Evolutionary conservation across 2,329 filamentous ascomycete species (phyloP).

Genomic region (Paramyrothecium sp.): DNA sequence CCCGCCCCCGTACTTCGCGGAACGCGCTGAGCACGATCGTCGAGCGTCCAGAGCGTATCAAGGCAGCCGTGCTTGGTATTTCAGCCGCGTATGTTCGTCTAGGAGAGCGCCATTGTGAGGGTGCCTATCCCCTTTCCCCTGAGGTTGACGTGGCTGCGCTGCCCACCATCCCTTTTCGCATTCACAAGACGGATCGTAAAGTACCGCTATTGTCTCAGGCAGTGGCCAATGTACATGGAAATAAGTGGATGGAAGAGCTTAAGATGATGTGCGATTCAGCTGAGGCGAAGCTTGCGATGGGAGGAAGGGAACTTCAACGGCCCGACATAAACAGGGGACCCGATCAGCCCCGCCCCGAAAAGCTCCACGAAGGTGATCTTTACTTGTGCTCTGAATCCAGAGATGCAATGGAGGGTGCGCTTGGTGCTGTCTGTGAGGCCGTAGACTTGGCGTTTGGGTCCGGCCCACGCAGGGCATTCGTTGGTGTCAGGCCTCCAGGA

Average conservation of each 20-base stretch:
- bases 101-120: conserved; percentile 74
- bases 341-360: conserved; percentile 43
- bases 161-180: conserved; percentile 72
- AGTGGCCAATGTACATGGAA: conserved; percentile 88
- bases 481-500: conserved; percentile 87
- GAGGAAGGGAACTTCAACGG: conserved; percentile 74
- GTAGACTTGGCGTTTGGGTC: conserved; percentile 77
- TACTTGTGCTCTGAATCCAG: conserved; percentile 87
- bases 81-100: conserved; percentile 88
- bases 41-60: conserved; percentile 87
- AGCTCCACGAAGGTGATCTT: conserved; percentile 84
- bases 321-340: conserved; percentile 58
- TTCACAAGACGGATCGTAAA: conserved; percentile 74
- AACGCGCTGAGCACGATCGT: conserved; percentile 76
- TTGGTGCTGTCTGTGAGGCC: conserved; percentile 91
- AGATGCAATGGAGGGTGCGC: conserved; percentile 82
- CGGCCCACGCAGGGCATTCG: conserved; percentile 76
- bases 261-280: conserved; percentile 81
- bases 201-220: conserved; percentile 71
- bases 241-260: conserved; percentile 91
- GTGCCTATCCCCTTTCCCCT: conserved; percentile 65
- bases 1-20: conserved; percentile 75
- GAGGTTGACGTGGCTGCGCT: conserved; percentile 52
- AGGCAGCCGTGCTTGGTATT: conserved; percentile 78
- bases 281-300: conserved; percentile 72